Evolutionary conservation across 202 grass and related monocot species (phyloP), one percentile per base, ranked within the genome.

Genomic region (Setaria italica): DNA sequence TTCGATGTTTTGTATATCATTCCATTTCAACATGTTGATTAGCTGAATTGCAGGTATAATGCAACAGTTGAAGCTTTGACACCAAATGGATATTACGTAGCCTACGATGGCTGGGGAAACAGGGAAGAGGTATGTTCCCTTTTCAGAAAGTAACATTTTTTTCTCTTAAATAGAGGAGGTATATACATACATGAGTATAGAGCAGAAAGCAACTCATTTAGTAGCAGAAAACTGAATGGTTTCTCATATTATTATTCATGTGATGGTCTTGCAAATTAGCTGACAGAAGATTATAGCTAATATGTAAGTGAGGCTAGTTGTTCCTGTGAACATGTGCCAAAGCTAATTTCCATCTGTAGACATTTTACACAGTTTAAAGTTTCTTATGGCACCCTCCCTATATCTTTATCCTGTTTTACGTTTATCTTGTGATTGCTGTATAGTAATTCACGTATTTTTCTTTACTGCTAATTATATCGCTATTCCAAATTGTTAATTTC

Each of bases 31-130:
- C 83, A 70, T 88, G 67, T 89, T 97, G 97, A 93, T 90, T 85
- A 92, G 84, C 87, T 92, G 77, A 96, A 82, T 94, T 85, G 62
- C 78, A 99, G 97, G 97, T 99, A 99, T 69, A 95, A 91, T 84
- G 97, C 94, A 73, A 94, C 90, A 72, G 87, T 99, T 89, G 90
- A 97, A 77, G 87, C 77, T 57, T 80, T 90, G 74, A 93, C 92
- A 54, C 90, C 87, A 83, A 93, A 85, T 65, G 94, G 97, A 6
- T 99, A 99, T 90, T 94, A 85, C 83, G 94, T 99, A 74, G 81
- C 62, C 70, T 99, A 87, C 62, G 85, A 97, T 70, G 83, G 6
- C 16, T 99, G 90, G 86, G 97, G 92, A 85, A 99, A 99, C 82
- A 99, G 86, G 67, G 97, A 99, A 85, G 94, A 99, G 92, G 97